A percentile compares a stretch with the other conserved stretches of the same genome.
Conservation (phyloP, 768 basidiomycete species). For the Mrakia gelida region DNA sequence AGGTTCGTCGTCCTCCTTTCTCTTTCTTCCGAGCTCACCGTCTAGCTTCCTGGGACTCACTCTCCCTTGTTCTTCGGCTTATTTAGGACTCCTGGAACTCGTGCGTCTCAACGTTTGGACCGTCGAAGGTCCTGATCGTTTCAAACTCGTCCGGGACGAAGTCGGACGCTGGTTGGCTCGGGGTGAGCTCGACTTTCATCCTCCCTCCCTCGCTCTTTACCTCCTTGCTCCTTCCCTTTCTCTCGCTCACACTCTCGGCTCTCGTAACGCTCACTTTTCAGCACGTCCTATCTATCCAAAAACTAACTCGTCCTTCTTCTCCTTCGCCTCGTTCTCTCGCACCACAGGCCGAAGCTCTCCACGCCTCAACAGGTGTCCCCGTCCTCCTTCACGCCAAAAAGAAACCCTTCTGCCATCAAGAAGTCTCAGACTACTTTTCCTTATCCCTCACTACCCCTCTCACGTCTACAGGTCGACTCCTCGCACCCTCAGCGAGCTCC, state of each 20-base stretch:
- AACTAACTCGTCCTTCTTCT: not conserved
- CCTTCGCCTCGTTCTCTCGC: not conserved
- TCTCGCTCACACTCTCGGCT: not conserved
- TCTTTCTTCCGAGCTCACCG: not conserved
- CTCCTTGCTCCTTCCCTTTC: not conserved
- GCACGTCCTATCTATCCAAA: not conserved
- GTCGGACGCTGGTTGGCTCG: constrained; percentile 67
- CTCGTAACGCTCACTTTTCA: not conserved
- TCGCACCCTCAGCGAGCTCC: constrained; percentile 45
- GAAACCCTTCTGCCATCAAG: constrained; percentile 76
- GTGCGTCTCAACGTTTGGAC: constrained; percentile 67
- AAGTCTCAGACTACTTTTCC: constrained; percentile 69
- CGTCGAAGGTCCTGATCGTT: constrained; percentile 77
- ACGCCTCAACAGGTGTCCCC: constrained; percentile 68
- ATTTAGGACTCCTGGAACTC: constrained; percentile 69
- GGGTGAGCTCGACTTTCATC: constrained; percentile 50
- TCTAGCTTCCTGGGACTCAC: not conserved
- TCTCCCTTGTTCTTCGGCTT: not conserved
- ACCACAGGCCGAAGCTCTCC: constrained; percentile 77
- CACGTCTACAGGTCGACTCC: constrained; percentile 39
- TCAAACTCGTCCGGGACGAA: constrained; percentile 86
- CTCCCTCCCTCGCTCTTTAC: constrained; percentile 7
- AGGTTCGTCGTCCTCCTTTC: constrained; percentile 49
- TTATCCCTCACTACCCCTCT: constrained; percentile 19
- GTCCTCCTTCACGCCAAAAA: constrained; percentile 70